Conservation (phyloP, 257 asterid genomes). For the Capsicum baccatum region DNA sequence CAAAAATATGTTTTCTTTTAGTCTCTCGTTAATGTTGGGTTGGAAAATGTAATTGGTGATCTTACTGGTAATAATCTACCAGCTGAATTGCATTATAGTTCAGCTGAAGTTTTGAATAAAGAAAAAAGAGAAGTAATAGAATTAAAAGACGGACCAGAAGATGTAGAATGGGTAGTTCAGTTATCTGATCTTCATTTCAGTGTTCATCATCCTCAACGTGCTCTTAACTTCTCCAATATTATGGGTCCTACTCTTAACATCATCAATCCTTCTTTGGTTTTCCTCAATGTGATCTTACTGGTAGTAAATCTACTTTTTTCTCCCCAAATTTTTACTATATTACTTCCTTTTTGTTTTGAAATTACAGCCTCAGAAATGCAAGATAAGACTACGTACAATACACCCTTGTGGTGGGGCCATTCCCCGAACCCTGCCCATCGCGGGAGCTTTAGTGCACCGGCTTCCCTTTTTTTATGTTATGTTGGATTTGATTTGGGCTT, state of each 20-base stretch:
- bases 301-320: conserved; percentile 34
- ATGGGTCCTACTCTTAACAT: conserved; percentile 77
- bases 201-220: conserved; percentile 86
- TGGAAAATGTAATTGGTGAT: background rate
- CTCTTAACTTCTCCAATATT: conserved; percentile 60
- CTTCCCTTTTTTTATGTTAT: no score
- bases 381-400: no score
- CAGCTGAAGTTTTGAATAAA: background rate
- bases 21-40: background rate
- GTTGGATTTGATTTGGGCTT: no score
- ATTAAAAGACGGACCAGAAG: conserved; percentile 63
- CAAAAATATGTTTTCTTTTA: background rate
- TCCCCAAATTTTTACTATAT: no score
- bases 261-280: conserved; percentile 87
- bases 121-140: conserved; percentile 47
- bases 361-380: no score
- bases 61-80: no score
- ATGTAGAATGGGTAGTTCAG: conserved; percentile 95
- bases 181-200: conserved; percentile 98
- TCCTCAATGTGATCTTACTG: conserved; percentile 96
- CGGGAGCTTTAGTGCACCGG: no score
- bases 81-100: conserved; percentile 13
- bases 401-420: no score
- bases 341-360: no score
- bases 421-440: no score